Evolutionary conservation across 352 stramenopile genomes (phyloP), one percentile per base, ranked within the genome.

Genomic region (Pythium utonaiense): DNA sequence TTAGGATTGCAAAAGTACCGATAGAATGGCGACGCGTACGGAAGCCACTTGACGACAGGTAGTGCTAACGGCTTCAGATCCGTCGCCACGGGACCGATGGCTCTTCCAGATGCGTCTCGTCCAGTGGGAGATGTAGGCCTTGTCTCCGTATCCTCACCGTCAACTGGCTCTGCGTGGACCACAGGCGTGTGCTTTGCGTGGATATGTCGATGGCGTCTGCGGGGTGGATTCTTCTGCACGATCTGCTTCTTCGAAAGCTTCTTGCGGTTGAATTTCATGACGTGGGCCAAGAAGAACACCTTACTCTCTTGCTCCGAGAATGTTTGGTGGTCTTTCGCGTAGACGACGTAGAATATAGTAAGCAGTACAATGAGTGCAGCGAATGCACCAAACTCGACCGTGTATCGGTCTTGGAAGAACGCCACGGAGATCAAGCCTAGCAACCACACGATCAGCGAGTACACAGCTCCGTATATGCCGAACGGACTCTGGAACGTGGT

Each of bases 281-380:
- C 58, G 40, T 77, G 66, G 17, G 60, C 69, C 51, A 71, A 61
- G 14, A 77, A 56, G 14, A 74, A 62, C 14, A 77, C 61, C 40
- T 70, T 69, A 51, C 44, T 71, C 28, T 77, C 70, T n/a, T 74
- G 45, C 17, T 56, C 31, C 1, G 70, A 77, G 12, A 77, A 71
- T 4, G 66, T 62, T 47, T 77, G 70, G 8, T 59, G 70, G 5
- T 57, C 16, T 45, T 66, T 66, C 16, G 66, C 57, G 58, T 73
- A 74, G 4, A 47, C 7, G 25, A 65, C 9, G 59, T 76, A 76
- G 25, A 69, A 74, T 5, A 74, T 1, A 5, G 66, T 53, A 7
- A 68, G 31, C 3, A 69, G 0, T 0, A 44, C 27, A 8, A 72
- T 34, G 12, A 71, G n/a, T 1, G 27, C 33, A 8, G 44, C 30